Conservation (phyloP, 495 filamentous ascomycete species). For the Immersiella caudata region DNA sequence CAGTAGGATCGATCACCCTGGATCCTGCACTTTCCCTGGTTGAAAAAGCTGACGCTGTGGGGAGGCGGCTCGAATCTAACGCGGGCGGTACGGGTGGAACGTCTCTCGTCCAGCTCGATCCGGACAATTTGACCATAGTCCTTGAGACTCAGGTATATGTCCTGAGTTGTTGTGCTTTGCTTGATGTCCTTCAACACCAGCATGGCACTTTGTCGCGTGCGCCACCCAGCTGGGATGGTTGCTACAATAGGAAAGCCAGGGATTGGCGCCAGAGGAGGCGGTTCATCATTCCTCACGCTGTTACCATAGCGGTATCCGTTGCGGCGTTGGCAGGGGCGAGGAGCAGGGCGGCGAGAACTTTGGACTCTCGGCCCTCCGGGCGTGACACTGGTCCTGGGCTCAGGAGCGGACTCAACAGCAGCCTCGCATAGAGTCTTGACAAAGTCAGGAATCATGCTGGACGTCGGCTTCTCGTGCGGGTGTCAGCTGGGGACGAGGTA, state of each 20-base stretch:
- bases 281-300: not conserved
- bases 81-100: slow-evolving; percentile 26
- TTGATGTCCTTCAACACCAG: slow-evolving; percentile 36
- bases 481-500: not conserved
- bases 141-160: slow-evolving; percentile 34
- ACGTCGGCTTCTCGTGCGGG: not conserved
- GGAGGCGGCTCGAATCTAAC: slow-evolving; percentile 47
- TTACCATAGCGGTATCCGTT: not conserved
- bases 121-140: slow-evolving; percentile 36
- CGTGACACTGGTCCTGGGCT: not conserved
- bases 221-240: slow-evolving; percentile 28
- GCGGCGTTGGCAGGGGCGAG: not conserved
- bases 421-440: not conserved
- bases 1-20: not conserved
- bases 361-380: not conserved
- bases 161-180: slow-evolving; percentile 23
- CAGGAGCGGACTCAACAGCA: not conserved
- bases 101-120: slow-evolving; percentile 39
- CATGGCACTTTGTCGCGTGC: slow-evolving; percentile 24
- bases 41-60: slow-evolving; percentile 25
- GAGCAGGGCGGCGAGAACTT: not conserved
- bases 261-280: not conserved
- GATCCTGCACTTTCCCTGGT: slow-evolving; percentile 20
- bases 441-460: not conserved
- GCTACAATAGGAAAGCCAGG: not conserved